Evolutionary conservation across 2,329 filamentous ascomycete genomes (phyloP), one percentile per base, ranked within the genome.

Genomic region (Neofusicoccum laricinum): DNA sequence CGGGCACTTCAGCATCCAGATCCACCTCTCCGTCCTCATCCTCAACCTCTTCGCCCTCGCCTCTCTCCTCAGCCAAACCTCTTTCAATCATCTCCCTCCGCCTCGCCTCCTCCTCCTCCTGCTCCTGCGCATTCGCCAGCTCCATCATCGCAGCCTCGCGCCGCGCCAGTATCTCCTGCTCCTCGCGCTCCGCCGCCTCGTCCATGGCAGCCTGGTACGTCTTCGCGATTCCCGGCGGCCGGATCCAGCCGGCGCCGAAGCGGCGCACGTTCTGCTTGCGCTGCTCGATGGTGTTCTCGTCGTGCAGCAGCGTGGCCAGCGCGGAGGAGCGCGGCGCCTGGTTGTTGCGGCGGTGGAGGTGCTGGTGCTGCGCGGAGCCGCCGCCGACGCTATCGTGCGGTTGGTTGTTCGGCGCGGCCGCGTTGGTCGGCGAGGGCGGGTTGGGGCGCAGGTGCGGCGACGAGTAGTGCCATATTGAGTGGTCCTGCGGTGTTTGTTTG

Each of bases 171-270:
- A 91, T 88, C 67, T 91, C 86, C 66, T 93, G 91, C 77, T 99
- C 95, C 74, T 94, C 90, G 63, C 91, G 86, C 80, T 99, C 95
- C 11, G 90, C 86, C 69, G 89, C 88, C 80, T 99, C 95, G 78
- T 99, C 95, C 46, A 90, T 89, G 79, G 93, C 86, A 67, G 96
- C 93, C 73, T 96, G 89, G 66, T 97, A 86, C 1, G 94, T 97
- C 82, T 98, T 99, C 64, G 87, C 77, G 63, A 97, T 85, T 7
- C 94, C 95, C 0, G 92, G 93, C 0, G 95, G 95, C 65, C 90
- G 91, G 64, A 99, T 88, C 95, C 95, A 99, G 49, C 86, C 86
- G 68, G 89, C 90, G 66, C 95, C 95, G 73, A 96, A 97, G 71
- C 93, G 91, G 53, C 90, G 86, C 34, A 98, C 90, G 69, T 94